Percentiles rank a stretch among this genome's conserved stretches.
Evolutionary conservation across 768 basidiomycete species (phyloP).

Genomic region (Phylloporus arenicola): DNA sequence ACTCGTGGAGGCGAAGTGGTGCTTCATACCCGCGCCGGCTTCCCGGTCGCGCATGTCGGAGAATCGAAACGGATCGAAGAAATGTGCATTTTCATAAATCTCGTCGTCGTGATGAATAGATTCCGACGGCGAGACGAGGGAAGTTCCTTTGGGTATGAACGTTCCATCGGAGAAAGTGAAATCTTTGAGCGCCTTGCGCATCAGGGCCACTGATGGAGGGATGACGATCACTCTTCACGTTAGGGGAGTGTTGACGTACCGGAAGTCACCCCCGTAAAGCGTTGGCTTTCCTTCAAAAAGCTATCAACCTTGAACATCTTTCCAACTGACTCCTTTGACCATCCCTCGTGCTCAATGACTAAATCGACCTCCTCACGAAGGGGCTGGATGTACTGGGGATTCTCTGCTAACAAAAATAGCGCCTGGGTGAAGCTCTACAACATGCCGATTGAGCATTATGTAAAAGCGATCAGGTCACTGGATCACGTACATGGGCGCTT

Average conservation of each 20-base stretch:
- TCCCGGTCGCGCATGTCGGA: constrained; percentile 31
- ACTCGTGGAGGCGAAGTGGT: constrained; percentile 34
- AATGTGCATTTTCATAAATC: constrained; percentile 29
- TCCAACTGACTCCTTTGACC: constrained; percentile 22
- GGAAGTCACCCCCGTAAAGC: constrained; percentile 26
- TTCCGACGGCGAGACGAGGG: constrained; percentile 21
- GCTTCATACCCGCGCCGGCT: constrained; percentile 30
- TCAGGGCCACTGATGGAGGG: constrained; percentile 22
- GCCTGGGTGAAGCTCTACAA: constrained; percentile 32
- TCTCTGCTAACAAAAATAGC: constrained; percentile 32
- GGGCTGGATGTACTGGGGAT: constrained; percentile 25
- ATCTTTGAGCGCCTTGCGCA: constrained; percentile 29
- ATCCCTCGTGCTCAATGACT: constrained; percentile 14
- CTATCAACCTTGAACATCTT: constrained; percentile 36
- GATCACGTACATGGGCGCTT: constrained; percentile 14
- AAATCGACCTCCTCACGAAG: constrained; percentile 8
- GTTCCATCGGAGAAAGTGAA: constrained; percentile 36
- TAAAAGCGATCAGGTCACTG: not conserved
- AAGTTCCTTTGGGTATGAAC: constrained; percentile 30
- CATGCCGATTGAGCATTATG: not conserved
- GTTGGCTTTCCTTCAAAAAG: constrained; percentile 35
- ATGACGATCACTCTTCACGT: not conserved
- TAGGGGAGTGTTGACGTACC: constrained; percentile 14
- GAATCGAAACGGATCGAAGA: constrained; percentile 50
- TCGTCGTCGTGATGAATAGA: constrained; percentile 19